Percentiles rank a stretch among this genome's conserved stretches.
Evolutionary conservation across 129 eudicot species (phyloP).

Genomic region (Artemisia annua): DNA sequence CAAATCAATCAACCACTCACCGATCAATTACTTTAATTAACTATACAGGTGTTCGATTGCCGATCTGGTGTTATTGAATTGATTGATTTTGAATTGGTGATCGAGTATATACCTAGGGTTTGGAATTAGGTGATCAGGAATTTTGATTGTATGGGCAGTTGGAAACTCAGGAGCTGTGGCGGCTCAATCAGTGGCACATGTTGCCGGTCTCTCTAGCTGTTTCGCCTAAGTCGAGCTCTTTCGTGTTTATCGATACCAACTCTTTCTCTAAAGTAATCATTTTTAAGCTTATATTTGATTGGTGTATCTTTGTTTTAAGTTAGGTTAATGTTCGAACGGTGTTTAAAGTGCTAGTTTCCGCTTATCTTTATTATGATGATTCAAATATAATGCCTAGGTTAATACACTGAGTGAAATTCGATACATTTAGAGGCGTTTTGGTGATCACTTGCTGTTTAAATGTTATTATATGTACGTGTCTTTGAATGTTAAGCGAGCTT

Average conservation of each 20-base stretch:
- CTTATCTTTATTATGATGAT: no score
- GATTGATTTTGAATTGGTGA: neutral
- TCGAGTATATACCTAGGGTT: constrained; percentile 1
- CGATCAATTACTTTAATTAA: no score
- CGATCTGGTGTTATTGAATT: neutral
- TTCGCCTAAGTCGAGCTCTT: constrained; percentile 22
- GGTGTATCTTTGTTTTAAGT: neutral
- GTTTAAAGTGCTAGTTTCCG: no score
- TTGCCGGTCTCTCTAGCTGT: constrained; percentile 55
- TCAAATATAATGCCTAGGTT: no score
- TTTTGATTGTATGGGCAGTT: constrained; percentile 41
- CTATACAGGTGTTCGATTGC: no score
- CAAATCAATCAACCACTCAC: no score
- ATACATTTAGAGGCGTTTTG: neutral
- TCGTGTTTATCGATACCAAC: constrained; percentile 35
- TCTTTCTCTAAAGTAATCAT: constrained; percentile 45
- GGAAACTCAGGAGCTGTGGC: constrained; percentile 51
- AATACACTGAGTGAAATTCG: no score
- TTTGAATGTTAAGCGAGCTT: neutral
- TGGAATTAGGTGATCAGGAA: constrained; percentile 17
- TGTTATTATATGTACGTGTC: neutral
- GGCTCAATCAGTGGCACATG: constrained; percentile 61
- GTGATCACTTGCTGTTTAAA: neutral
- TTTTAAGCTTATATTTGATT: neutral
- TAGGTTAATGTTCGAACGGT: neutral